Base-by-base conservation (phyloP, 2,329 filamentous ascomycete genomes). In the Talaromyces sp. region DNA sequence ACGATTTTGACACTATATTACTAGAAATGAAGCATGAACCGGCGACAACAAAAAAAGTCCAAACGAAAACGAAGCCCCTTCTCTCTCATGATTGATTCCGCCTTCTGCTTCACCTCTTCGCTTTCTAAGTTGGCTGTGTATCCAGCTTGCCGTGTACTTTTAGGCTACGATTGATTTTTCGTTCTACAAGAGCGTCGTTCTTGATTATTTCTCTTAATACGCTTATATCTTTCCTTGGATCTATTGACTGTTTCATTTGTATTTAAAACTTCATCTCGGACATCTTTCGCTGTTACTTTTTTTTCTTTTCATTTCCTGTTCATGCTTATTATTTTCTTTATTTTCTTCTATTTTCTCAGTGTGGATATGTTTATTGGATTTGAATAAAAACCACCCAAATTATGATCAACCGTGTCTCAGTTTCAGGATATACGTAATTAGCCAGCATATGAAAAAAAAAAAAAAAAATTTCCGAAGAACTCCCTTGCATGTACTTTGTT, bases 141-240 rank as follows among this genome's bases (percentile, higher is more conserved):
- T 27, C 11, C 21, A 35, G 27, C 46, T 49, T 54, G 54, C 58
- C 54, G 35, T 60, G 59, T 60, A 60, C 49, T 61, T 51, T 46
- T 58, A 58, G 19, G 41, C 46, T 43, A n/a, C 29, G 17, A 38
- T 17, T 55, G 32, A 43, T 46, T 26, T 49, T 35, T 10, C n/a
- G 35, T 19, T 35, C 31, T 17, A 52, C 27, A 9, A 29, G 24
- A 52, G 14, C 26, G 49, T 19, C 13, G 26, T n/a, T 52, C 14
- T 17, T 46, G 43, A 53, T 52, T 51, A 27, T 51, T 43, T 49
- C 49, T 55, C 56, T 24, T 61, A 55, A 32, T 55, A 58, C 55
- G 55, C 21, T 6, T 11, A n/a, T 55, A 13, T 21, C 29, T 61
- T 61, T 51, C 51, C 38, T 61, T 55, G 53, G 59, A 57, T 56